A percentile compares a stretch with the other conserved stretches of the same genome.
Conservation (phyloP, 345 rosid species). For the Adansonia digitata region DNA sequence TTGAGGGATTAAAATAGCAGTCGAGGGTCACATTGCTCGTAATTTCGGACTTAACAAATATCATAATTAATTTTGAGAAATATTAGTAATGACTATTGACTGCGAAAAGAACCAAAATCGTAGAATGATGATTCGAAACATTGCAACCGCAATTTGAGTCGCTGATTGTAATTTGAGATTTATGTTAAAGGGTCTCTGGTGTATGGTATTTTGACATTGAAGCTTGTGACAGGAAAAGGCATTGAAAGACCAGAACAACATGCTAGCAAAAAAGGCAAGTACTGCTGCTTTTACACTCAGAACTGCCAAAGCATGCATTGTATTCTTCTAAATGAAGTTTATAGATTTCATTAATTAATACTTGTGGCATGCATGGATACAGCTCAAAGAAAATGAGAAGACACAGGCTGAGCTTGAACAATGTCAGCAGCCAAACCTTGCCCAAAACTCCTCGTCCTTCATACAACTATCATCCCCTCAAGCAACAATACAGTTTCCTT, state of each 20-base stretch:
- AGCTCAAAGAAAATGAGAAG: conserved; percentile 9
- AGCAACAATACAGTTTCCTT: conserved; percentile 15
- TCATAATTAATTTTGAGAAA: no score
- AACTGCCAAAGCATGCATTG: neutral
- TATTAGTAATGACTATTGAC: no score
- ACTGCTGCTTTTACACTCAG: neutral
- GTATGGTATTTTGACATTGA: conserved; percentile 17
- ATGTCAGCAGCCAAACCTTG: neutral
- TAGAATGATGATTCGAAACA: no score
- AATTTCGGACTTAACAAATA: no score
- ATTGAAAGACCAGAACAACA: conserved; percentile 48
- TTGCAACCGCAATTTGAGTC: no score
- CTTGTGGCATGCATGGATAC: neutral
- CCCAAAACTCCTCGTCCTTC: neutral
- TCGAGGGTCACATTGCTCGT: no score
- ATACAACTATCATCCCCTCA: neutral
- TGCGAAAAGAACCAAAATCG: no score
- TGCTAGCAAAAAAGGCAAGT: conserved; percentile 55
- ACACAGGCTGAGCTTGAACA: neutral
- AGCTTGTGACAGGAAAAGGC: conserved; percentile 44
- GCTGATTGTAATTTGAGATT: no score
- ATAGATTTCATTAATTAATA: neutral
- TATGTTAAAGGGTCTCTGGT: no score
- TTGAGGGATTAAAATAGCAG: no score
- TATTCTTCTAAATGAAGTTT: neutral